These are phyloP conservation scores for Melampsora allii-populina DNA, from an alignment of 1,284 basidiomycete species.

Conservation along the genomic window DNA sequence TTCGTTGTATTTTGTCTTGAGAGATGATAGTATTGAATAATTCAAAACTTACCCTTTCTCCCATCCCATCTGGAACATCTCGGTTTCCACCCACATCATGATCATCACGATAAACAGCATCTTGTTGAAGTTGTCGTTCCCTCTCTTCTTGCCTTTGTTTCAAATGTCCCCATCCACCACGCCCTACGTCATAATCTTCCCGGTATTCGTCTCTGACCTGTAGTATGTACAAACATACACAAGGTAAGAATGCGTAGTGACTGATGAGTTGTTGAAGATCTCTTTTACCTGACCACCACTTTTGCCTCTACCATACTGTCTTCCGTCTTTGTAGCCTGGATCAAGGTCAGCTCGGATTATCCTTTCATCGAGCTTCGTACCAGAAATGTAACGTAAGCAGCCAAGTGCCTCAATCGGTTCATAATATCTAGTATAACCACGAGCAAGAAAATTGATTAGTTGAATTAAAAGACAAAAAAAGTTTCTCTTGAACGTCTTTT, in stretches of 20 bases:
- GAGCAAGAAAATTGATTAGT: background rate
- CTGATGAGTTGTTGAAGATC: background rate
- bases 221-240: background rate
- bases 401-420: conserved; percentile 90
- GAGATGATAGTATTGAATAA: background rate
- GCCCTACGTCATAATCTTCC: conserved; percentile 84
- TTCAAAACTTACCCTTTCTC: conserved; percentile 21
- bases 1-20: background rate
- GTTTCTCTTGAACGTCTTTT: background rate
- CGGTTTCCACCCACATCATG: conserved; percentile 70
- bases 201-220: conserved; percentile 87
- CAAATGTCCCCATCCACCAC: conserved; percentile 80
- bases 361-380: conserved; percentile 98
- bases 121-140: conserved; percentile 67
- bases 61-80: conserved; percentile 59
- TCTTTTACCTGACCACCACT: conserved; percentile 80
- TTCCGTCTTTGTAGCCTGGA: conserved; percentile 93
- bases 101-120: conserved; percentile 79
- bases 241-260: background rate
- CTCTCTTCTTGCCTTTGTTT: conserved; percentile 70
- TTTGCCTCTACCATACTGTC: conserved; percentile 95
- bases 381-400: conserved; percentile 87
- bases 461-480: conserved; percentile 10
- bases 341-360: conserved; percentile 98
- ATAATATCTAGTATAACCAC: conserved; percentile 64